A percentile compares a stretch with the other conserved stretches of the same genome.
These are phyloP conservation scores for Adansonia madagascariensis DNA, from an alignment of 441 rosid genomes.

Conservation along the genomic window DNA sequence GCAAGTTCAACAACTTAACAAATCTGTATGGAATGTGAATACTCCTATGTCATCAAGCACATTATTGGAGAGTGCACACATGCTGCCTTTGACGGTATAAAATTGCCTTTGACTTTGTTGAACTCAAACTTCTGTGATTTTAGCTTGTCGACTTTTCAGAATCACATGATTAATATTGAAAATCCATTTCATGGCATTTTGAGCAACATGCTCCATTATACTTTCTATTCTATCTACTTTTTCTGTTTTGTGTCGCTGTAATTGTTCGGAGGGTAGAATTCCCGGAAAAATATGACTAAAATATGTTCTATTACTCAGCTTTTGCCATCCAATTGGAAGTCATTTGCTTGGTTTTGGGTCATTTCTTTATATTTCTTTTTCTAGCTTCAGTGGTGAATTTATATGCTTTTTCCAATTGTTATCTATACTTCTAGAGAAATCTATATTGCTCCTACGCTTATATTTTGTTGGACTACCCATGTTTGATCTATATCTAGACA, in stretches of 20 bases:
- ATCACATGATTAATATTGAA: background rate
- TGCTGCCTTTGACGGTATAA: conserved; percentile 57
- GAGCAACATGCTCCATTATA: background rate
- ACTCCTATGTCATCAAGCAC: conserved; percentile 70
- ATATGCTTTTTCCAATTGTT: background rate
- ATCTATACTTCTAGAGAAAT: background rate
- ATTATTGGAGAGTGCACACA: conserved; percentile 76
- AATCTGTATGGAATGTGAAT: conserved; percentile 77
- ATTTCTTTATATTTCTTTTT: background rate
- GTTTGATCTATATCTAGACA: too few relatives aligned
- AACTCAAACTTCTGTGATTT: conserved; percentile 8
- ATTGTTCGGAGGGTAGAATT: background rate
- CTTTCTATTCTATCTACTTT: background rate
- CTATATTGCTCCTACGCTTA: too few relatives aligned
- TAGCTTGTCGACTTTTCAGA: conserved; percentile 17
- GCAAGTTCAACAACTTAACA: conserved; percentile 80
- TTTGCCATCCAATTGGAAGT: conserved; percentile 8
- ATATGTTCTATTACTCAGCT: background rate
- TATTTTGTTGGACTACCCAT: too few relatives aligned
- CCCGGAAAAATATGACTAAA: background rate
- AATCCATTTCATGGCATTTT: background rate
- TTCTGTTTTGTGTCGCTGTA: background rate
- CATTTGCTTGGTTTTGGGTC: conserved; percentile 7
- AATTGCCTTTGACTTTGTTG: conserved; percentile 22
- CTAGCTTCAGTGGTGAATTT: background rate